phyloP scores from a whole-genome alignment of 2,329 filamentous ascomycete genomes.

The Fusarium graminum region DNA sequence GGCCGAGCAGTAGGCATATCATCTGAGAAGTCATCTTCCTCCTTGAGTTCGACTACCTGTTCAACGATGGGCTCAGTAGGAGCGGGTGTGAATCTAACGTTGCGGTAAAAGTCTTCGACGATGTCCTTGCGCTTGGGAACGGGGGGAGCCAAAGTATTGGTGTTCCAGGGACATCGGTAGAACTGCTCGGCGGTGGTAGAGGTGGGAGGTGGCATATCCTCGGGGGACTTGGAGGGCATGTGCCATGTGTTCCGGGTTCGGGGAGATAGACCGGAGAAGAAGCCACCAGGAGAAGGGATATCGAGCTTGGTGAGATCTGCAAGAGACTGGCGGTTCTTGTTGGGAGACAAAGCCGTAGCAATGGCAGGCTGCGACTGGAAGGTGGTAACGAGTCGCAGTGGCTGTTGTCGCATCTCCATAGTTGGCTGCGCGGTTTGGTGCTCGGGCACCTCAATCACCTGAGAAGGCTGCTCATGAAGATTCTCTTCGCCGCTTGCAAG shows the following conservation, averaged over 20 bases:
- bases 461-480: constrained; percentile 63
- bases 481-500: constrained; percentile 74
- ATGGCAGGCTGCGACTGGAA: constrained; percentile 48
- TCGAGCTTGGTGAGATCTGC: constrained; percentile 84
- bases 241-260: constrained; percentile 87
- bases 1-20: constrained; percentile 77
- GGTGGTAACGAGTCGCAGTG: constrained; percentile 63
- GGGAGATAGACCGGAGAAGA: constrained; percentile 87
- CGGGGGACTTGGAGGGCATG: constrained; percentile 66
- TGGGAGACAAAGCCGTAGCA: constrained; percentile 48
- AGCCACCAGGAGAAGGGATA: constrained; percentile 90
- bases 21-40: constrained; percentile 63
- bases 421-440: constrained; percentile 41
- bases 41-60: constrained; percentile 72
- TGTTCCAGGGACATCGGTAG: constrained; percentile 85
- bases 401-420: constrained; percentile 65
- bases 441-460: constrained; percentile 61
- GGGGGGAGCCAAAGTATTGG: constrained; percentile 55
- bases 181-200: constrained; percentile 94
- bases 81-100: constrained; percentile 55
- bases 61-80: constrained; percentile 65
- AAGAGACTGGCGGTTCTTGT: constrained; percentile 65
- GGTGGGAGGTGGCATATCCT: constrained; percentile 74
- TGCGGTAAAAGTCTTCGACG: constrained; percentile 57
- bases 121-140: constrained; percentile 55